These are phyloP conservation scores for Phytophthora hybrid DNA, from an alignment of 352 stramenopile genomes.

Conservation along the genomic window DNA sequence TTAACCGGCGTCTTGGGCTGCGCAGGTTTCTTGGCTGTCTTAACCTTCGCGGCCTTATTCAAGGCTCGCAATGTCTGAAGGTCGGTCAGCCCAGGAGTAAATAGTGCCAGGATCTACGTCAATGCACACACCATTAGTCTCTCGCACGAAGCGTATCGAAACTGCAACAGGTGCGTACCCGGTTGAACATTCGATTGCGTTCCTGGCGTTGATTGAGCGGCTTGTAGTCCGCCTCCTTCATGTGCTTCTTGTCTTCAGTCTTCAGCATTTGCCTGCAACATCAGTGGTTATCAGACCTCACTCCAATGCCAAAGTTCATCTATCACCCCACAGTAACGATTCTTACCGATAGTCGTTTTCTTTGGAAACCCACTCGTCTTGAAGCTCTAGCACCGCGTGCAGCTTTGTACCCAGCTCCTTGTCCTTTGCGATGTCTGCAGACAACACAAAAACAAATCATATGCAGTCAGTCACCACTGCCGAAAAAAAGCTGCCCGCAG, in stretches of 20 bases:
- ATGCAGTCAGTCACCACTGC: background rate
- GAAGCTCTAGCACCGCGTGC: conserved; percentile 56
- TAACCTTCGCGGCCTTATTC: conserved; percentile 74
- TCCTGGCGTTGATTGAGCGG: conserved; percentile 82
- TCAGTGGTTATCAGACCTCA: background rate
- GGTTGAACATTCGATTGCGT: conserved; percentile 85
- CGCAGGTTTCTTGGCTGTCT: conserved; percentile 56
- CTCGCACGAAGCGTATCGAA: conserved; percentile 2
- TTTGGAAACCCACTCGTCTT: conserved; percentile 86
- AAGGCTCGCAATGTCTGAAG: conserved; percentile 69
- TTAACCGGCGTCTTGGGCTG: conserved; percentile 43
- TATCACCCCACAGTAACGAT: background rate
- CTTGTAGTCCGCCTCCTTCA: conserved; percentile 79
- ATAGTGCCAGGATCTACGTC: conserved; percentile 63
- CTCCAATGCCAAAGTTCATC: too few species aligned
- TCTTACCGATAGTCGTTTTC: conserved; percentile 87
- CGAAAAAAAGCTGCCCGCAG: too few species aligned
- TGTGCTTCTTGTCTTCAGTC: conserved; percentile 89
- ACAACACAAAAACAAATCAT: background rate
- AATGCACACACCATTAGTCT: background rate
- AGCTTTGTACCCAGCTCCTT: conserved; percentile 59
- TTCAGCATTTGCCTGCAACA: conserved; percentile 85
- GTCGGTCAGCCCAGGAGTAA: conserved; percentile 70
- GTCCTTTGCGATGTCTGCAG: conserved; percentile 64
- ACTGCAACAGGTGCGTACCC: conserved; percentile 43